phyloP scores from a whole-genome alignment of 1,284 basidiomycete species.

The Ganoderma resinaceum region DNA sequence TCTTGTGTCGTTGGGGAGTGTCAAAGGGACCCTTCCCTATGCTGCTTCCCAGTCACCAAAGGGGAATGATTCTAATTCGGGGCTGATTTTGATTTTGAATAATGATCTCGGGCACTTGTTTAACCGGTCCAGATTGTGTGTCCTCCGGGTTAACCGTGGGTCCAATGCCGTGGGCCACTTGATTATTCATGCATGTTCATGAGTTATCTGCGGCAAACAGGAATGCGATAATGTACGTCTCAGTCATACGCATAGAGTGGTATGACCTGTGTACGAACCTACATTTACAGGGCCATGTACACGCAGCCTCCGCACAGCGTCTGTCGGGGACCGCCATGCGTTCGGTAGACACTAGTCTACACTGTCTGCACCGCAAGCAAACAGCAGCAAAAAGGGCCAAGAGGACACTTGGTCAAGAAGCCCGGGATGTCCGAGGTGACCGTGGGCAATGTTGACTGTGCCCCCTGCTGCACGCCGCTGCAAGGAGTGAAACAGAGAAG shows the following conservation, averaged over 20 bases:
- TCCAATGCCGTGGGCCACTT: background rate
- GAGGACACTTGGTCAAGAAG: background rate
- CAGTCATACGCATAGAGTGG: background rate
- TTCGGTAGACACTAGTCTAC: no score
- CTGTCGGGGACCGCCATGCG: background rate
- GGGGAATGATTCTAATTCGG: background rate
- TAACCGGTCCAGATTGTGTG: background rate
- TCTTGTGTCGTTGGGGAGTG: background rate
- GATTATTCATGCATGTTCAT: background rate
- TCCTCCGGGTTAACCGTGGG: slow-evolving; percentile 1
- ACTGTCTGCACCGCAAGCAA: background rate
- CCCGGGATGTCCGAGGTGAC: background rate
- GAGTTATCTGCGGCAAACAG: background rate
- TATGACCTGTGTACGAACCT: background rate
- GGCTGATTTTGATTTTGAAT: background rate
- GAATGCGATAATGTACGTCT: background rate
- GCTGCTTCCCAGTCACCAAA: no score
- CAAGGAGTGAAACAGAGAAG: background rate
- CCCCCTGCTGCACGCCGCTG: background rate
- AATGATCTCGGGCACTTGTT: background rate
- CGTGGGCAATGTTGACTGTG: background rate
- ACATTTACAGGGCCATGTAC: background rate
- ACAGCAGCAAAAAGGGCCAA: background rate
- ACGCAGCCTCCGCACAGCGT: background rate
- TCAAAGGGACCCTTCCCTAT: background rate